phyloP scores from a whole-genome alignment of 768 basidiomycete genomes.

The Boletus insuetus region DNA sequence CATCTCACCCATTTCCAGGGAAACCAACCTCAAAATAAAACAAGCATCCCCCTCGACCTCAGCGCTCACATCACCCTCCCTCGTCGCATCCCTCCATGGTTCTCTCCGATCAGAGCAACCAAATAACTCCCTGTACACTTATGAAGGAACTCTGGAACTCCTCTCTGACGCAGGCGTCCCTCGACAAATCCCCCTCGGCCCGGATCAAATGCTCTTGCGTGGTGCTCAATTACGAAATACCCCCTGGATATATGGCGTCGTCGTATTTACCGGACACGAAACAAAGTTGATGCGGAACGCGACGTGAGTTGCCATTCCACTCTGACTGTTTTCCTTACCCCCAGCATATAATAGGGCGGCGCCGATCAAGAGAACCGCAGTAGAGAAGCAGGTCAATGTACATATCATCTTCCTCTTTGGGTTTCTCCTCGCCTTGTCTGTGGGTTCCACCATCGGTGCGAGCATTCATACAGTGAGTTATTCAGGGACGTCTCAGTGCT shows the following conservation, averaged over 20 bases:
- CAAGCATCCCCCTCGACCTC: conserved; percentile 86
- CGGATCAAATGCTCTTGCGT: conserved; percentile 90
- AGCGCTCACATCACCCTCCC: conserved; percentile 70
- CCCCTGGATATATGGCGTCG: conserved; percentile 92
- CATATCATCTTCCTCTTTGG: conserved; percentile 96
- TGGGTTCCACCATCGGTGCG: conserved; percentile 90
- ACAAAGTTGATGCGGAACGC: conserved; percentile 98
- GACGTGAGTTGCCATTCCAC: conserved; percentile 58
- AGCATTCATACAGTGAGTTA: conserved; percentile 72
- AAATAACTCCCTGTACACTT: conserved; percentile 96
- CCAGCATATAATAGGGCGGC: conserved; percentile 58
- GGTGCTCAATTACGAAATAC: conserved; percentile 97
- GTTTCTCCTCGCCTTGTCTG: conserved; percentile 78
- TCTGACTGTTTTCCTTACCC: not conserved
- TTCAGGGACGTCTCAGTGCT: not conserved
- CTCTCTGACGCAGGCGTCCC: conserved; percentile 53
- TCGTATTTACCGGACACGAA: conserved; percentile 95
- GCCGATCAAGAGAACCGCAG: conserved; percentile 94
- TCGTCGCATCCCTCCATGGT: conserved; percentile 72
- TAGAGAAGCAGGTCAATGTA: conserved; percentile 92
- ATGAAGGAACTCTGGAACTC: conserved; percentile 78
- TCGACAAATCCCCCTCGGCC: conserved; percentile 86
- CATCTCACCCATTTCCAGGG: conserved; percentile 43
- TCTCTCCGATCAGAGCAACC: conserved; percentile 93
- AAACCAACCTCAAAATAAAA: conserved; percentile 99